phyloP scores from a whole-genome alignment of 2,329 filamentous ascomycete species.

The Berkeleyomyces rouxiae region DNA sequence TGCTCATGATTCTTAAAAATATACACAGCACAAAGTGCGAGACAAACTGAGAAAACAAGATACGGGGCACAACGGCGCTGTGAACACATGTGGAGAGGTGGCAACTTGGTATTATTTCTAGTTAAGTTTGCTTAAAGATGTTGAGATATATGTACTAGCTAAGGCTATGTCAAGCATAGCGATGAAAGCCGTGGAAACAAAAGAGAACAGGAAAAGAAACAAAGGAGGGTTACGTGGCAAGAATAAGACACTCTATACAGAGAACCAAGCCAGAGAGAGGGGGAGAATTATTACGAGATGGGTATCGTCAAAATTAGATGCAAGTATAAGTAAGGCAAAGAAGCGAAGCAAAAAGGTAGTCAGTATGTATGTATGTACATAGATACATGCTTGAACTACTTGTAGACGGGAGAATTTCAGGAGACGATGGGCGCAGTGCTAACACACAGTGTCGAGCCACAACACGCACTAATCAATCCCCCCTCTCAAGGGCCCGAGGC shows the following conservation, averaged over 20 bases:
- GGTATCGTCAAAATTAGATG: background rate
- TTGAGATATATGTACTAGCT: background rate
- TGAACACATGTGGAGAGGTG: background rate
- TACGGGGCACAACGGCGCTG: background rate
- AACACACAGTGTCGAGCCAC: background rate
- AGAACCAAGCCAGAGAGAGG: background rate
- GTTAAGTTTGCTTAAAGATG: background rate
- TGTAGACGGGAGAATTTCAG: background rate
- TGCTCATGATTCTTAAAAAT: no score
- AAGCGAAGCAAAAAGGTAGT: background rate
- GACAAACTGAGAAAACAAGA: background rate
- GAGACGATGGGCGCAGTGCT: background rate
- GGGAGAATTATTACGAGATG: background rate
- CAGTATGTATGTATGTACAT: background rate
- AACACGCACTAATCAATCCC: background rate
- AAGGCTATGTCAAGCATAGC: background rate
- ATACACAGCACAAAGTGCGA: no score
- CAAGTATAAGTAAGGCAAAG: background rate
- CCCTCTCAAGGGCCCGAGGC: slow-evolving; percentile 18
- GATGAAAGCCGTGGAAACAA: background rate
- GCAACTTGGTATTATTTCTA: background rate
- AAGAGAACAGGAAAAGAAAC: background rate
- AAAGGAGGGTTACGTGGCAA: background rate
- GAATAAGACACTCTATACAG: background rate
- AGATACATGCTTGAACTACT: background rate